Evolutionary conservation across 2,329 filamentous ascomycete species (phyloP).

Genomic region (Penicillium sp.): DNA sequence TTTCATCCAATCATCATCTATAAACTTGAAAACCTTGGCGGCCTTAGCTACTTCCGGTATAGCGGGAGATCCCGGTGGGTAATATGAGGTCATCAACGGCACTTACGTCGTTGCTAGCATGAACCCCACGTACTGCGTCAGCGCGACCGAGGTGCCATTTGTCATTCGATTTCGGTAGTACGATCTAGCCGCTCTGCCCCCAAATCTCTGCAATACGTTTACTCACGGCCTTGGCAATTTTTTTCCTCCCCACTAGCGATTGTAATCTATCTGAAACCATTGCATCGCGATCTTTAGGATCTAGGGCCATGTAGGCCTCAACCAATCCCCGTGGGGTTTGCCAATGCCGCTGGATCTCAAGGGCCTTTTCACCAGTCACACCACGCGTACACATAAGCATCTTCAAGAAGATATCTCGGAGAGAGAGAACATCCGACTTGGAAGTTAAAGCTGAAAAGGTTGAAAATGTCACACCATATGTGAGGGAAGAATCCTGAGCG

Average conservation of each 20-base stretch:
- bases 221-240: constrained; percentile 65
- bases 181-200: constrained; percentile 45
- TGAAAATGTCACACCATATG: constrained; percentile 66
- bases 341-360: constrained; percentile 79
- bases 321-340: constrained; percentile 70
- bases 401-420: constrained; percentile 75
- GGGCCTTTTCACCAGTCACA: constrained; percentile 73
- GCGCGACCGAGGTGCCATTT: neutral
- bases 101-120: neutral
- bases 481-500: constrained; percentile 45
- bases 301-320: constrained; percentile 64
- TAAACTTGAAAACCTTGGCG: neutral
- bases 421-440: constrained; percentile 72
- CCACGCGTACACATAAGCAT: constrained; percentile 82
- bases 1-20: neutral
- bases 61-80: neutral
- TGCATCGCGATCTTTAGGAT: constrained; percentile 56
- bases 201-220: constrained; percentile 72
- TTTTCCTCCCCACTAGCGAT: constrained; percentile 65
- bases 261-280: constrained; percentile 60
- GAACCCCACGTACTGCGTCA: neutral
- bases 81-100: neutral
- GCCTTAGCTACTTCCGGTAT: neutral
- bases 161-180: too few relatives aligned
- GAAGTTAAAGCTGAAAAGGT: constrained; percentile 72